phyloP scores from a whole-genome alignment of 768 basidiomycete species.

The Tephrocybe sp. region DNA sequence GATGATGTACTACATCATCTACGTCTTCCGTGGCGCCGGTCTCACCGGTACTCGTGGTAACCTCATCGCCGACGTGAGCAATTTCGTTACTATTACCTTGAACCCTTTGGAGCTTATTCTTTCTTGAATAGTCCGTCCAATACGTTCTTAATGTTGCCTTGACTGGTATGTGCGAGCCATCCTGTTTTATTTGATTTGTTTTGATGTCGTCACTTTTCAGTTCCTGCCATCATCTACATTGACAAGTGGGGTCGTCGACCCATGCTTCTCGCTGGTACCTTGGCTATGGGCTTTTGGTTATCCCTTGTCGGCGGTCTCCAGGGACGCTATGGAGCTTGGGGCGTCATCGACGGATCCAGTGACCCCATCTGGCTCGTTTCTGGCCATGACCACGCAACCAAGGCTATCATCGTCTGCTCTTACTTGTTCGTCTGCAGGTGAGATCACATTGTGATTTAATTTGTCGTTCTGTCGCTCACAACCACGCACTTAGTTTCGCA shows the following conservation, averaged over 20 bases:
- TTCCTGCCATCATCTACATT: slow-evolving; percentile 59
- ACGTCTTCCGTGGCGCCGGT: slow-evolving; percentile 77
- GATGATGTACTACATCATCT: slow-evolving; percentile 72
- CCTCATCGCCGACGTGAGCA: slow-evolving; percentile 58
- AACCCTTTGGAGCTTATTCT: background rate
- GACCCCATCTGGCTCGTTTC: slow-evolving; percentile 48
- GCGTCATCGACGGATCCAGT: slow-evolving; percentile 32
- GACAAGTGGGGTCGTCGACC: slow-evolving; percentile 81
- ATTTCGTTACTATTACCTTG: background rate
- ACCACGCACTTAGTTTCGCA: slow-evolving; percentile 44
- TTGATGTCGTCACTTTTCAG: slow-evolving; percentile 28
- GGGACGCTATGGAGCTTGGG: slow-evolving; percentile 65
- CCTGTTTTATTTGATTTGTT: slow-evolving; percentile 31
- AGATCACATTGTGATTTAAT: background rate
- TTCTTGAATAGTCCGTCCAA: slow-evolving; percentile 51
- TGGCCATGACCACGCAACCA: slow-evolving; percentile 53
- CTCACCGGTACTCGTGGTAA: slow-evolving; percentile 72
- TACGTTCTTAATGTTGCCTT: slow-evolving; percentile 50
- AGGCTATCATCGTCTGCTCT: slow-evolving; percentile 72
- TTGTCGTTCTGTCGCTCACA: background rate
- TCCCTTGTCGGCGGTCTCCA: slow-evolving; percentile 77
- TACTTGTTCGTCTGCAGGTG: slow-evolving; percentile 71
- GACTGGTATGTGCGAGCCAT: slow-evolving; percentile 35
- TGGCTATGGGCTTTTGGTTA: slow-evolving; percentile 74
- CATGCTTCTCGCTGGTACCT: slow-evolving; percentile 62